Evolutionary conservation across 345 rosid genomes (phyloP), one percentile per base, ranked within the genome.

Genomic region (Eucalyptus leucophloia): DNA sequence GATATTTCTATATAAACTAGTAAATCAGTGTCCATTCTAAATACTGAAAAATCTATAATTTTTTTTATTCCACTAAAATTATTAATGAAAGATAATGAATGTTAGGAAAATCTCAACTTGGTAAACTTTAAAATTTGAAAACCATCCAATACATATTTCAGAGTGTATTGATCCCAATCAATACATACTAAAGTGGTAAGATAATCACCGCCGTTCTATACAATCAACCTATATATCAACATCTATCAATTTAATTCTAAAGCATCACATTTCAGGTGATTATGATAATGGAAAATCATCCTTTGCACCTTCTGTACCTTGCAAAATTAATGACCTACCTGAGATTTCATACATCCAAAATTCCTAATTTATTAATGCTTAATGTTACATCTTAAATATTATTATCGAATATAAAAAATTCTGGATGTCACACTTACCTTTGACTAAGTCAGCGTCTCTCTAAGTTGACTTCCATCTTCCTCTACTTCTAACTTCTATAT

Each of bases 21-120:
- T 13, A n/a, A 67, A 67, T 32, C 40, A 1, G 3, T 8, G 21
- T n/a, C 12, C 2, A 0, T 67, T 32, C 6, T 3, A n/a, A 67
- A 15, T 9, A 32, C 3, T 16, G 1, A 7, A n/a, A 67, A 62
- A 0, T n/a, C 40, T n/a, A 9, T 8, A 67, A 32, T n/a, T 16
- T n/a, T n/a, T 67, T 67, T 32, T 9, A 16, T n/a, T 34, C 40
- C 10, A 53, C 5, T 53, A 53, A 53, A 53, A 53, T 53, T 53
- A 19, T 53, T 53, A 53, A 53, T 53, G 24, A 53, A 53, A 53
- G 24, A 53, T 53, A 53, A 53, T 53, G 56, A 24, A 53, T 53
- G 24, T 1, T 53, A 53, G 56, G 56, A 53, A 8, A 7, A 53
- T 3, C 56, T 53, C 1, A 53, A 53, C 10, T 8, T 53, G 1